phyloP scores from a whole-genome alignment of 148 eudicot species.

The Pharnaceum exiguum region DNA sequence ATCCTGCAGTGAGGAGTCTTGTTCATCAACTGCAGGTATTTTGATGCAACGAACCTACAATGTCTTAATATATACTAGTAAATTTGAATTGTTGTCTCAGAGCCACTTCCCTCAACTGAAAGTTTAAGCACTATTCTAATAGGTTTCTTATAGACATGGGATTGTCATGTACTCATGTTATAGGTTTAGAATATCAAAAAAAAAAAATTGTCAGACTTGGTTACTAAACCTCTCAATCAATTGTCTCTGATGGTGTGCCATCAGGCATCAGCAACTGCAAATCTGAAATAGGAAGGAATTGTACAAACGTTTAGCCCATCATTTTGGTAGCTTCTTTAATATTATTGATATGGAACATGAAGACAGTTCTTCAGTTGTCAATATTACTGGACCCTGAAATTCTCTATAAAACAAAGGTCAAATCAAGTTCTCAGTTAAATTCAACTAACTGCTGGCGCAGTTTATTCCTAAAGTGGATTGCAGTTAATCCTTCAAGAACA shows the following conservation, averaged over 20 bases:
- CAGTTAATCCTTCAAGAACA: background rate
- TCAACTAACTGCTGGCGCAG: background rate
- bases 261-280: too few species aligned
- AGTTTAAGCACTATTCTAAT: background rate
- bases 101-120: background rate
- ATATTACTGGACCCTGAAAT: background rate
- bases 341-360: too few species aligned
- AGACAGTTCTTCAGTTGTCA: background rate
- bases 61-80: background rate
- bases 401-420: constrained; percentile 5
- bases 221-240: too few species aligned
- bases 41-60: background rate
- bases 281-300: background rate
- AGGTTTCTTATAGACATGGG: too few species aligned
- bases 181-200: too few species aligned
- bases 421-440: background rate
- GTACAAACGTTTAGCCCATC: background rate
- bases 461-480: background rate
- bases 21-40: constrained; percentile 30
- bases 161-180: too few species aligned
- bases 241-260: background rate
- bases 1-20: constrained; percentile 26
- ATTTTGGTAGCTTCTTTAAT: background rate
- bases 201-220: too few species aligned
- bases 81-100: background rate